Percentiles rank a stretch among this genome's conserved stretches.
Evolutionary conservation across 2,329 filamentous ascomycete species (phyloP).

Genomic region (Penicillium sp.): DNA sequence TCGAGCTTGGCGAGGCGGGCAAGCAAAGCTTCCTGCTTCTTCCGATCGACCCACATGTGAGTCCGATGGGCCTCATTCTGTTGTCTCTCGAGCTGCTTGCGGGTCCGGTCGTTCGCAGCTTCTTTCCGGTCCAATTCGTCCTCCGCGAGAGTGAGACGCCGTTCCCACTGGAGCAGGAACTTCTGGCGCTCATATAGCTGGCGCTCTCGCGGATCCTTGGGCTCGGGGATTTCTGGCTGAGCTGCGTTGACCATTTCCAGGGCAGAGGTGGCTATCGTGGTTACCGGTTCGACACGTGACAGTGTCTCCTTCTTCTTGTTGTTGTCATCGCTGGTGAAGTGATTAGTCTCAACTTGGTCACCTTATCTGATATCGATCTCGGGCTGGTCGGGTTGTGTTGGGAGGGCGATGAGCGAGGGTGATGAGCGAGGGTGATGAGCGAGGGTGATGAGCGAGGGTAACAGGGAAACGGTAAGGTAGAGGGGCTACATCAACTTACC

Average conservation of each 20-base stretch:
- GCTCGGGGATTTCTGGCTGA: neutral
- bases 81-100: neutral
- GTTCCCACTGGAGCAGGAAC: neutral
- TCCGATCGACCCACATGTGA: neutral
- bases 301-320: slow-evolving; percentile 4
- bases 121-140: neutral
- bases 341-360: neutral
- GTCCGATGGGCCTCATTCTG: too few species aligned
- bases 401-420: too few species aligned
- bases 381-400: neutral
- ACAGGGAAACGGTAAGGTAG: neutral
- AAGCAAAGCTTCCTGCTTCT: neutral
- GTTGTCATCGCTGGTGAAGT: neutral
- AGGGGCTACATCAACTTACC: neutral
- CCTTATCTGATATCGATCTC: neutral
- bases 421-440: neutral
- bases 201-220: neutral
- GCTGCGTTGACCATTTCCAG: neutral
- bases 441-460: neutral
- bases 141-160: neutral
- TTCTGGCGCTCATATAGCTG: neutral
- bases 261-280: neutral
- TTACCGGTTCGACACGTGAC: neutral
- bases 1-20: neutral
- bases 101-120: neutral